Base-by-base conservation (phyloP, 2,329 filamentous ascomycete species). In the Ceratocystis alfenasii region DNA sequence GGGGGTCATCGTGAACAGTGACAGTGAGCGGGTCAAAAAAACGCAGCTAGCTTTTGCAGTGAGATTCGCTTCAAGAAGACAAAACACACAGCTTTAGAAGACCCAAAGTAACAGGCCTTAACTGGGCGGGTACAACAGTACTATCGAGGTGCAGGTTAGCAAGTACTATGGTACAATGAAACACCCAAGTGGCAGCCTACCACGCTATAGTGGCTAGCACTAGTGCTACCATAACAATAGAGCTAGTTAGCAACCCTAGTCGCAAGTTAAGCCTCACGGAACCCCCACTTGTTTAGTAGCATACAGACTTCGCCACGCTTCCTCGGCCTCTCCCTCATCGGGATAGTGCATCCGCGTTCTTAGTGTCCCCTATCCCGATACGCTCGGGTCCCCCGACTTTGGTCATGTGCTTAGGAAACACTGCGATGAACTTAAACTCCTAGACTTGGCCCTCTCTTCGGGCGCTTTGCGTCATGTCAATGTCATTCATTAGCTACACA, bases 401-500 rank as follows among this genome's bases (percentile, higher is more conserved):
- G 46, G 6, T 10, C 17, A 10, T 8, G n/a, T 53, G 22, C 48
- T 53, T 10, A 4, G 22, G 48, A 50, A 50, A 53, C 7, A 53
- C 17, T 53, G 48, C 12, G 3, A 41, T 41, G 36, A 41, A 41
- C 10, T 50, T 12, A 50, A 50, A 50, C n/a, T 50, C 25, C 28
- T 30, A 4, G 55, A 20, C 25, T 33, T n/a, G 25, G 5, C 25
- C 55, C 8, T 7, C 3, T 59, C 15, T 33, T 10, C 17, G 12
- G 17, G n/a, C 25, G 7, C 33, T 10, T 59, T 59, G 55, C 55
- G 55, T 59, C 55, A 59, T 59, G 30, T 59, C 55, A 59, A 59
- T 59, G 28, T 57, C 55, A 59, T 59, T 59, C 55, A 59, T 59
- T 59, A 59, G 55, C 55, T 59, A 41, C 36, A 41, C 36, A 59